Base-by-base conservation (phyloP, 2,329 filamentous ascomycete species). In the Ophiocordyceps australis region DNA sequence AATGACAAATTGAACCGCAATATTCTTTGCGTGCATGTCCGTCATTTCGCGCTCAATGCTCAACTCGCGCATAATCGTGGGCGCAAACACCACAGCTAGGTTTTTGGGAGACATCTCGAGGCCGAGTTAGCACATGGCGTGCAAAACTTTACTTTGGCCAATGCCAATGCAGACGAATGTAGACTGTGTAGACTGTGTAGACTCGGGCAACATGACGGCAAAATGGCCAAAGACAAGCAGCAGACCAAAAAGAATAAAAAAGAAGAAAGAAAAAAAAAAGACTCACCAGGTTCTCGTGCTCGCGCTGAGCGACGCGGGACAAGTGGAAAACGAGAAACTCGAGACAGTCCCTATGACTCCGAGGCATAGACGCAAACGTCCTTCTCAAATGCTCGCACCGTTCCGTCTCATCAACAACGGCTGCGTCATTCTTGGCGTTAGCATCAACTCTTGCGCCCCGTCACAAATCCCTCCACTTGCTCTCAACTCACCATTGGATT, bases 261-360 rank as follows among this genome's bases (percentile, higher is more conserved):
- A n/a, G n/a, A n/a, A n/a, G n/a, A n/a, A n/a, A n/a, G n/a, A n/a
- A n/a, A n/a, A n/a, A n/a, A n/a, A n/a, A n/a, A n/a, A n/a, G n/a
- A n/a, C 71, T 38, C 59, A 80, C 75, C 48, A 94, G 51, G 44
- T 95, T 95, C 46, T 91, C 78, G 20, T 65, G 66, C 45, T 92
- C 78, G 35, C 79, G 71, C 38, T 73, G 63, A 30, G 91, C 79
- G 20, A 98, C 86, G 32, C 83, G 71, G 37, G 74, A 76, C 38
- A 98, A 64, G 57, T 98, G 89, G 60, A 91, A 89, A 46, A 95
- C 74, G 32, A 98, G 62, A 47, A 92, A 94, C 46, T 93, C 83
- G 7, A 98, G 67, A 36, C 81, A 86, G 45, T 93, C 83, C 23
- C 74, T 71, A 49, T 98, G 89, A 27, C 76, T 74, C 20, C 72